A percentile compares a stretch with the other conserved stretches of the same genome.
Conservation (phyloP, 2,329 filamentous ascomycete genomes). For the Phaeosphaeriaceae sp. region DNA sequence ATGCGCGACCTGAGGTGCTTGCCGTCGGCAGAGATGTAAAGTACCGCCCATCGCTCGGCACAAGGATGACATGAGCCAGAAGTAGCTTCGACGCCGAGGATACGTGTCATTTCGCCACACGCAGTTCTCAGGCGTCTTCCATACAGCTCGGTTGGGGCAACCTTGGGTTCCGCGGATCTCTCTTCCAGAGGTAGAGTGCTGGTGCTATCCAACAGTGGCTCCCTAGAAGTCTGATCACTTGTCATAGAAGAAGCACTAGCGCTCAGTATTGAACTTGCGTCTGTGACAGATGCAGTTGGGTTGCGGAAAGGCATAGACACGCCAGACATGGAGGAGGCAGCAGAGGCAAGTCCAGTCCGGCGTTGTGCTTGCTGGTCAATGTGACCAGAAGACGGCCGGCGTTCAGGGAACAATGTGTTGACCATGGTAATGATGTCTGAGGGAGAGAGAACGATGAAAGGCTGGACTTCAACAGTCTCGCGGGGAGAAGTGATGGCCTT, state of each 20-base stretch:
- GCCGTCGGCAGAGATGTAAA: slow-evolving; percentile 80
- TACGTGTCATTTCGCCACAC: slow-evolving; percentile 74
- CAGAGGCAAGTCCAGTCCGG: slow-evolving; percentile 54
- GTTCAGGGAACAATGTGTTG: slow-evolving; percentile 83
- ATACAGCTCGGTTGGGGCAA: slow-evolving; percentile 54
- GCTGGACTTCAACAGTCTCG: slow-evolving; percentile 80
- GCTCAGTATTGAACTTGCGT: slow-evolving; percentile 75
- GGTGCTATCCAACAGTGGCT: slow-evolving; percentile 64
- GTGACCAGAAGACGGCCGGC: slow-evolving; percentile 67
- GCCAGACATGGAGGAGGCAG: slow-evolving; percentile 59
- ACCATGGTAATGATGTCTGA: slow-evolving; percentile 82
- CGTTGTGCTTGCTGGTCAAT: slow-evolving; percentile 56
- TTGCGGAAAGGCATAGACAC: slow-evolving; percentile 60
- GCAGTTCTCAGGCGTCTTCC: slow-evolving; percentile 67
- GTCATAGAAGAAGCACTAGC: slow-evolving; percentile 76
- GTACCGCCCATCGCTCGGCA: slow-evolving; percentile 81
- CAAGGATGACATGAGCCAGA: slow-evolving; percentile 79
- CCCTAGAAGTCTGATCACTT: slow-evolving; percentile 74
- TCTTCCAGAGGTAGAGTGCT: slow-evolving; percentile 32
- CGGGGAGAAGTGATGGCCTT: slow-evolving; percentile 75
- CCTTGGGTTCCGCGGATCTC: slow-evolving; percentile 54
- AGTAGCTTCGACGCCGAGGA: slow-evolving; percentile 69
- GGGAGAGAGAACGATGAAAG: slow-evolving; percentile 80
- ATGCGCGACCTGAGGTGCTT: slow-evolving; percentile 74
- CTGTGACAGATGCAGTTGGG: slow-evolving; percentile 61